Evolutionary conservation across 2,329 filamentous ascomycete species (phyloP).

Genomic region (Cadophora malorum): DNA sequence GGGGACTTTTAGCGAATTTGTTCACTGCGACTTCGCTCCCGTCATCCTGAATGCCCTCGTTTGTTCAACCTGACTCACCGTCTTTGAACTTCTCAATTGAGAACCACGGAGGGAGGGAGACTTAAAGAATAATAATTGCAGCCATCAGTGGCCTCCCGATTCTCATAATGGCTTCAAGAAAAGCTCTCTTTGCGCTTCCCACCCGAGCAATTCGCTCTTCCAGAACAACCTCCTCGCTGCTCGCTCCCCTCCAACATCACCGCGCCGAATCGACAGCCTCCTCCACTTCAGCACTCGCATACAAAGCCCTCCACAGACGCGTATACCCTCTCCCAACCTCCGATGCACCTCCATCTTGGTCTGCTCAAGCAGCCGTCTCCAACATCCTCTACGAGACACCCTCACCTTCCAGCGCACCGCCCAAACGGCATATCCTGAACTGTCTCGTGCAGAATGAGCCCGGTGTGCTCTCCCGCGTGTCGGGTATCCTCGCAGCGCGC

Average conservation of each 20-base stretch:
- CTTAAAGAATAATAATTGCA: neutral
- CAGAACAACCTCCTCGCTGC: conserved; percentile 29
- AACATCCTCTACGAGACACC: conserved; percentile 99
- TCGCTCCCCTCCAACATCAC: conserved; percentile 35
- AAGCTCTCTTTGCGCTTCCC: conserved; percentile 42
- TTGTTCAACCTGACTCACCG: neutral
- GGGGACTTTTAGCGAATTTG: neutral
- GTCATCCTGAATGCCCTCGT: neutral
- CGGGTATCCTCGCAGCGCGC: conserved; percentile 91
- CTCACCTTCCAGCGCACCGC: conserved; percentile 78
- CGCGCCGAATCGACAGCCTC: conserved; percentile 59
- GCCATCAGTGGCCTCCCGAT: conserved; percentile 8
- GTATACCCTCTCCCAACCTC: conserved; percentile 84
- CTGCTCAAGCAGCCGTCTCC: conserved; percentile 92
- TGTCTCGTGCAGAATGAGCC: conserved; percentile 99
- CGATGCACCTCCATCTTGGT: conserved; percentile 78
- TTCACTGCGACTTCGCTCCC: conserved; percentile 11
- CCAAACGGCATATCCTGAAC: conserved; percentile 96
- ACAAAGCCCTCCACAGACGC: conserved; percentile 94
- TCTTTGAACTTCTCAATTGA: conserved; percentile 1
- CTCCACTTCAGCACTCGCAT: conserved; percentile 92
- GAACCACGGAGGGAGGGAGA: conserved; percentile 1
- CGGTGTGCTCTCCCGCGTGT: conserved; percentile 94
- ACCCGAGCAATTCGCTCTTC: conserved; percentile 34
- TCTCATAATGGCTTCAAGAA: conserved; percentile 43